Evolutionary conservation across 2,329 filamentous ascomycete genomes (phyloP), one percentile per base, ranked within the genome.

Genomic region (Penicillium thymicola): DNA sequence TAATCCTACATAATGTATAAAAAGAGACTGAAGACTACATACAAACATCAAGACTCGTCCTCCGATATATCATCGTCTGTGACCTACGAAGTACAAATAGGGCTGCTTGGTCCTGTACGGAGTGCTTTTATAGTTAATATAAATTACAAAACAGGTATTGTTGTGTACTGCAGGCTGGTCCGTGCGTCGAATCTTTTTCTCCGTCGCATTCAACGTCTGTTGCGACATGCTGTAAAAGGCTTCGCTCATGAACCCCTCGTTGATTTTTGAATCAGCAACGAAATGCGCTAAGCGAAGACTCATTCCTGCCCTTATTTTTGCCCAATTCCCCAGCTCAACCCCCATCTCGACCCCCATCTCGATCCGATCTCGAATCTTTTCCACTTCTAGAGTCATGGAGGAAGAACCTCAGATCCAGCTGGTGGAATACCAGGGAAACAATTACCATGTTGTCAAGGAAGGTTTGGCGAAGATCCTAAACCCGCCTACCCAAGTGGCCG

Each of bases 391-490:
- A 49, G 36, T 38, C 44, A 69, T 70, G 65, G 65, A 65, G 41
- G 46, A 30, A 23, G 46, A 30, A 23, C 65, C 64, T 32, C 60
- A 58, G 37, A 51, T 51, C 57, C 62, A 67, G 43, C 61, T 70
- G 51, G 68, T 78, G 43, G 65, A 67, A 45, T 79, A 85, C 65
- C 70, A 78, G 40, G 82, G 76, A 13, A 81, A 79, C 52, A 72
- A 79, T 55, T 87, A 84, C 66, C 82, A 80, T 27, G 84, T 85
- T 0, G 79, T 89, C 55, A 83, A 83, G 57, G 87, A 90, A 73
- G 87, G 87, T 6, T 73, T 82, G n/a, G 87, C 87, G 37, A 80
- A 85, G 62, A 88, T 90, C 57, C 78, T 90, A 13, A 82, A 86
- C 13, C 85, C 86, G 67, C 79, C 63, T 71, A 77, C 62, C 70